Conservation (phyloP, 2,329 filamentous ascomycete species). For the Clarireedia paspali region DNA sequence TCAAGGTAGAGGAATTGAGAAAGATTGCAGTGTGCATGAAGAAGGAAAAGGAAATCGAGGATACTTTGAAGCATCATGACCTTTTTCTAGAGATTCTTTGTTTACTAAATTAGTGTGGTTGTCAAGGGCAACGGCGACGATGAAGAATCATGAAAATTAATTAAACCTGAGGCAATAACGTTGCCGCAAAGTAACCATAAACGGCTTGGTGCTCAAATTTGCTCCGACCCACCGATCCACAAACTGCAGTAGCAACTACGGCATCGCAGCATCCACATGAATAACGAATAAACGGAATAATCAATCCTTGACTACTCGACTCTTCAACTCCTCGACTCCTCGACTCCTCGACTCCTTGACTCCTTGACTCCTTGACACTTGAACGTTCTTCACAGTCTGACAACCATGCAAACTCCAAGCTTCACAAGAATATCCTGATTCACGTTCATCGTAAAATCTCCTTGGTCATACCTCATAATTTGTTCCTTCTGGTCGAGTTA, state of each 20-base stretch:
- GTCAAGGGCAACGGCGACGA: constrained; percentile 4
- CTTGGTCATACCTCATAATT: not conserved
- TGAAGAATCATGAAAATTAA: not conserved
- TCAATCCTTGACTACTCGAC: too few species aligned
- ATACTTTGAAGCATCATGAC: not conserved
- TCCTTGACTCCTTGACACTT: too few species aligned
- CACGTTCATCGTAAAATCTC: not conserved
- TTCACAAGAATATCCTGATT: constrained; percentile 1
- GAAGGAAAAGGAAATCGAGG: constrained; percentile 17
- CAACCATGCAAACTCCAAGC: not conserved
- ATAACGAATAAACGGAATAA: too few species aligned
- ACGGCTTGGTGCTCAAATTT: not conserved
- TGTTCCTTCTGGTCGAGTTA: not conserved
- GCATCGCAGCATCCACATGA: not conserved
- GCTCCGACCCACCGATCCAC: not conserved
- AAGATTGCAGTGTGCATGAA: constrained; percentile 22
- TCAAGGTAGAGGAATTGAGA: constrained; percentile 27
- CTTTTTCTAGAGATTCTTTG: constrained; percentile 9
- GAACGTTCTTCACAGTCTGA: not conserved
- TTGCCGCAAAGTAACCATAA: not conserved
- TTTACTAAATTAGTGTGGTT: constrained; percentile 9
- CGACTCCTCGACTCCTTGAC: too few species aligned
- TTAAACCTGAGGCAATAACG: not conserved
- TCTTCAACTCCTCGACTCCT: too few species aligned
- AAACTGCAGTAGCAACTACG: not conserved